These are phyloP conservation scores for Leptoxyphium fumago DNA, from an alignment of 2,329 filamentous ascomycete genomes.

Conservation along the genomic window DNA sequence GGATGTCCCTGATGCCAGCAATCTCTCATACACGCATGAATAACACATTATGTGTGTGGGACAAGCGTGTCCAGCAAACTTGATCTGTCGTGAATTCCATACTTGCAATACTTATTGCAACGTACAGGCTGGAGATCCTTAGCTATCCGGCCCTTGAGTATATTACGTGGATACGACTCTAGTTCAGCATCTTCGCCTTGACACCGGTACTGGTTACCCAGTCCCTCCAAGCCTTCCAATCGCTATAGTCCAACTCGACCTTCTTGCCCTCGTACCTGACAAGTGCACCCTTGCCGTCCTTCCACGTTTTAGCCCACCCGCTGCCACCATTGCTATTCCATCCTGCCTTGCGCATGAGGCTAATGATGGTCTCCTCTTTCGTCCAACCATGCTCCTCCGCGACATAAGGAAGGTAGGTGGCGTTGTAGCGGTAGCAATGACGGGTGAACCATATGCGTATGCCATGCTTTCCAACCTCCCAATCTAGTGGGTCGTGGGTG, in stretches of 20 bases:
- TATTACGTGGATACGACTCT: neutral
- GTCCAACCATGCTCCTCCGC: conserved; percentile 87
- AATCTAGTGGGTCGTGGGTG: conserved; percentile 56
- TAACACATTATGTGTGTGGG: too few species aligned
- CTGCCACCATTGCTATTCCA: conserved; percentile 49
- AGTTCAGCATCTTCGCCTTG: neutral
- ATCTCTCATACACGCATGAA: too few species aligned
- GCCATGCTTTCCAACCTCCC: conserved; percentile 75
- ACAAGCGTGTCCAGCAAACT: too few species aligned
- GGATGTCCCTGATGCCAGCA: too few species aligned
- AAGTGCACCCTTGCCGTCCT: conserved; percentile 56
- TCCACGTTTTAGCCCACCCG: conserved; percentile 46
- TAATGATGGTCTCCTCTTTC: conserved; percentile 79
- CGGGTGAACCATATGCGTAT: conserved; percentile 74
- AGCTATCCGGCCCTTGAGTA: too few species aligned
- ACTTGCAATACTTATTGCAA: too few species aligned
- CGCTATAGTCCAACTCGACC: conserved; percentile 51
- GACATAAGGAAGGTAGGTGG: conserved; percentile 88
- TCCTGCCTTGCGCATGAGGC: conserved; percentile 86
- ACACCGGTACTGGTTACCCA: conserved; percentile 81
- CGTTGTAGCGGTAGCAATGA: conserved; percentile 56
- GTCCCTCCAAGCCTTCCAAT: conserved; percentile 65
- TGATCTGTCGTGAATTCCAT: too few species aligned
- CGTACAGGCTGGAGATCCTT: too few species aligned
- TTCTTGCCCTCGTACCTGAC: conserved; percentile 80